Conservation (phyloP, 2,329 filamentous ascomycete genomes). For the Alternaria triticimaculans region DNA sequence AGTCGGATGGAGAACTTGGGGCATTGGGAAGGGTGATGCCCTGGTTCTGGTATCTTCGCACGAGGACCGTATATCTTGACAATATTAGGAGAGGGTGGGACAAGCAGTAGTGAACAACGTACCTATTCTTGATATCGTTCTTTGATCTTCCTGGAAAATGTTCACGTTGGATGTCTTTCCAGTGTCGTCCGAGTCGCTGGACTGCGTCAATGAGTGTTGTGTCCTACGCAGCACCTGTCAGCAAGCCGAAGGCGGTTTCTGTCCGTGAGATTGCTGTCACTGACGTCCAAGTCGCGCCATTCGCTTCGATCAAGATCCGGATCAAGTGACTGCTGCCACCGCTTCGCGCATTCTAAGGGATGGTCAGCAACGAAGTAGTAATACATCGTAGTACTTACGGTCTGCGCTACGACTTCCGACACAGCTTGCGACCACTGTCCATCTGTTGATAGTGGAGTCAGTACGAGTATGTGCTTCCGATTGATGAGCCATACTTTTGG, state of each 20-base stretch:
- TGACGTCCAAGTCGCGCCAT: slow-evolving; percentile 48
- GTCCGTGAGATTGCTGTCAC: slow-evolving; percentile 3
- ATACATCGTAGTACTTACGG: slow-evolving; percentile 35
- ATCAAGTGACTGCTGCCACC: slow-evolving; percentile 55
- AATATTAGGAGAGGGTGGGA: neutral
- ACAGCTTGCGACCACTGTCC: slow-evolving; percentile 52
- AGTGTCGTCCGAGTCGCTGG: slow-evolving; percentile 44
- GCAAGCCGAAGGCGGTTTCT: neutral
- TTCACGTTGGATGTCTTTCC: slow-evolving; percentile 47
- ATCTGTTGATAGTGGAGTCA: slow-evolving; percentile 35
- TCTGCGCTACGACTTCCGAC: slow-evolving; percentile 51
- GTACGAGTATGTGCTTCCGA: neutral
- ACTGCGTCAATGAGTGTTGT: slow-evolving; percentile 42
- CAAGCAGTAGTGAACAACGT: neutral
- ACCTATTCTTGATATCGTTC: slow-evolving; percentile 51
- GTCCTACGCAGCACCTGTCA: slow-evolving; percentile 25
- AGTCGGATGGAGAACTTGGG: slow-evolving; percentile 30
- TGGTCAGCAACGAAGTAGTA: neutral
- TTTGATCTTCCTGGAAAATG: slow-evolving; percentile 48
- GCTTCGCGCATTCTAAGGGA: slow-evolving; percentile 54
- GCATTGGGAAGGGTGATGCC: slow-evolving; percentile 35
- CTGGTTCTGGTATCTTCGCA: slow-evolving; percentile 39
- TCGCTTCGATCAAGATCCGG: slow-evolving; percentile 51
- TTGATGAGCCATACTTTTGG: slow-evolving; percentile 36
- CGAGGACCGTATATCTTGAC: slow-evolving; percentile 39